These are phyloP conservation scores for Cymbopogon citratus DNA, from an alignment of 176 grass and related monocot species.

Conservation along the genomic window DNA sequence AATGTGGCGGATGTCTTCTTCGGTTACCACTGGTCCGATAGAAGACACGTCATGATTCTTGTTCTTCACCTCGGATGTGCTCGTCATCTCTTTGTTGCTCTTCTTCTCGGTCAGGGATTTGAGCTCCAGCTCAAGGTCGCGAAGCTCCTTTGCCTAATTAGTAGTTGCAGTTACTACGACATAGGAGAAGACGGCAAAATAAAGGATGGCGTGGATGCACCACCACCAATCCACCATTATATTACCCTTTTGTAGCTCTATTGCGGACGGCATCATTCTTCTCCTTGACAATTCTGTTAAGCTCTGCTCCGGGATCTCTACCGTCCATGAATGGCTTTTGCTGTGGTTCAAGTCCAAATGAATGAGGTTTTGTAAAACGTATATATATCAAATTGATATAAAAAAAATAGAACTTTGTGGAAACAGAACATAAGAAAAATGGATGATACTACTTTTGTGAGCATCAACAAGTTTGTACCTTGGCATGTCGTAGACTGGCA, in stretches of 20 bases:
- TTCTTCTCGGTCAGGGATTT: conserved; percentile 43
- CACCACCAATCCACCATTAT: too few species aligned
- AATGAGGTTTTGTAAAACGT: not conserved
- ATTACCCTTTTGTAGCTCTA: conserved; percentile 66
- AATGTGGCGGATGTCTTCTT: conserved; percentile 70
- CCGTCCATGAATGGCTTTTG: conserved; percentile 22
- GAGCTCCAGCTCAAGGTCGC: conserved; percentile 59
- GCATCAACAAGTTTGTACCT: conserved; percentile 4
- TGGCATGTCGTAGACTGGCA: conserved; percentile 56
- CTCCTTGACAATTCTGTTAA: conserved; percentile 58
- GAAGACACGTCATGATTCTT: not conserved
- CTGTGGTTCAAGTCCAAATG: not conserved
- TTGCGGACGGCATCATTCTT: conserved; percentile 54
- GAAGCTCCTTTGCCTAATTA: conserved; percentile 59
- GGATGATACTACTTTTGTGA: too few species aligned
- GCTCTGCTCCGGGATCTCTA: conserved; percentile 56
- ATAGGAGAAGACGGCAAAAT: not conserved
- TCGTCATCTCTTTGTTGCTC: conserved; percentile 45
- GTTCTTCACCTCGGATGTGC: conserved; percentile 37
- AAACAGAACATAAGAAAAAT: too few species aligned
- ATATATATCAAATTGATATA: not conserved
- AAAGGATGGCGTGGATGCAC: not conserved
- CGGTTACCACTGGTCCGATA: conserved; percentile 27
- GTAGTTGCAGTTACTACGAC: not conserved
- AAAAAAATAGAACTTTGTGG: too few species aligned